A percentile compares a stretch with the other conserved stretches of the same genome.
Evolutionary conservation across 306 rosid species (phyloP).

Genomic region (Prunus salicina): DNA sequence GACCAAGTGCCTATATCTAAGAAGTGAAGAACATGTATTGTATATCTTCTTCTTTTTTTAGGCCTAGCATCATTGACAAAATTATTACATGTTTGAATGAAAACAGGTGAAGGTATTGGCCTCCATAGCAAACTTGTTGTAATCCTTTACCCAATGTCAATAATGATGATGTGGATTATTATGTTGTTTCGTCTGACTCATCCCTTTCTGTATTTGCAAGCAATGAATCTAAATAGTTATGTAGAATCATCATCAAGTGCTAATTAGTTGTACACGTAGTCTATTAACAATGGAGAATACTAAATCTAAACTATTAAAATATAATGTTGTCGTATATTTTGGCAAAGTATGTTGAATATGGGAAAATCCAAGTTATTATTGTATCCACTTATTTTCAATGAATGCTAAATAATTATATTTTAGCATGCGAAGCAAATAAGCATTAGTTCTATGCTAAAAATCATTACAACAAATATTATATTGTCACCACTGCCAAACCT

Average conservation of each 20-base stretch:
- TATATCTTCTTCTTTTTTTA: too few relatives aligned
- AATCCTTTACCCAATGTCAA: neutral
- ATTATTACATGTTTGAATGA: neutral
- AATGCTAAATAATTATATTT: neutral
- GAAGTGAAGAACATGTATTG: neutral
- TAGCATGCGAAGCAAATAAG: conserved; percentile 1
- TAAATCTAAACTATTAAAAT: neutral
- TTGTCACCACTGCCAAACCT: neutral
- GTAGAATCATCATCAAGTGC: neutral
- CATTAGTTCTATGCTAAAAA: neutral
- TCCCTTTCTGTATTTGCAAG: conserved; percentile 13
- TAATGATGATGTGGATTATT: neutral
- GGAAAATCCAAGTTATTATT: neutral
- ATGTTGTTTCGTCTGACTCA: neutral
- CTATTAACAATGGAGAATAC: neutral
- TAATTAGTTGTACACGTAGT: neutral
- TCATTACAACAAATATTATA: neutral
- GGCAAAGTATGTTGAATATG: neutral
- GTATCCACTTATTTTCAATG: neutral
- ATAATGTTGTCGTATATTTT: neutral
- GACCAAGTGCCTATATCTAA: neutral
- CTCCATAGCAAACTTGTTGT: neutral
- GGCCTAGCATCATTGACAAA: neutral
- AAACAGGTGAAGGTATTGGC: neutral
- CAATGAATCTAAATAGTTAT: conserved; percentile 14